phyloP scores from a whole-genome alignment of 73 alveolate genomes.

The Stentor coeruleus region DNA sequence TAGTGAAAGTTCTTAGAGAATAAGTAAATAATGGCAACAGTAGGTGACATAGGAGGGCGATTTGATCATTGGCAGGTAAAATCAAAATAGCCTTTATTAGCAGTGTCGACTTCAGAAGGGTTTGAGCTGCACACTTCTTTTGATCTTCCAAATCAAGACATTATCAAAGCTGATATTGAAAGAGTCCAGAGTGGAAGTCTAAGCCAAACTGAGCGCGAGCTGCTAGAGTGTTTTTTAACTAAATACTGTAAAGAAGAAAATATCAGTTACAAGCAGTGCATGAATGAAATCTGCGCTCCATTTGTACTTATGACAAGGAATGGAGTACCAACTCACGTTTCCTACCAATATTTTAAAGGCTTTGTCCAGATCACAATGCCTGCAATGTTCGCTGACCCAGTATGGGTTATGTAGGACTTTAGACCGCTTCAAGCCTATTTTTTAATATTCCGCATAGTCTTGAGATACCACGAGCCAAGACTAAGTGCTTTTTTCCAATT shows the following conservation, averaged over 20 bases:
- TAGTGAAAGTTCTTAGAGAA: too few relatives aligned
- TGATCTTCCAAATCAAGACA: constrained; percentile 8
- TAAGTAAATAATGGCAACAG: too few relatives aligned
- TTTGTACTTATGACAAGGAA: constrained; percentile 5
- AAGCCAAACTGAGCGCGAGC: not conserved
- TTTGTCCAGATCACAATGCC: constrained; percentile 3
- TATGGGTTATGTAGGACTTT: not conserved
- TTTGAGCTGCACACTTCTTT: not conserved
- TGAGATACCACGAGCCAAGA: constrained; percentile 8
- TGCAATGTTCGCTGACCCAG: constrained; percentile 16
- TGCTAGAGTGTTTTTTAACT: not conserved
- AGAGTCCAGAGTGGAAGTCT: not conserved
- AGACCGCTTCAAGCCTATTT: constrained; percentile 21
- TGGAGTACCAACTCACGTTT: not conserved
- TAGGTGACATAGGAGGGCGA: too few relatives aligned
- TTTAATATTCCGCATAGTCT: constrained; percentile 2
- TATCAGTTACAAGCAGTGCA: not conserved
- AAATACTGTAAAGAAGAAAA: constrained; percentile 19
- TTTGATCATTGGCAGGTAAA: not conserved
- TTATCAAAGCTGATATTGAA: not conserved
- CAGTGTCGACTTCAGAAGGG: not conserved
- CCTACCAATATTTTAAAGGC: not conserved
- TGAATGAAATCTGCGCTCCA: constrained; percentile 13
- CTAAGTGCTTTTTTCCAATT: not conserved
- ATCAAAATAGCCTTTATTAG: not conserved